A percentile compares a stretch with the other conserved stretches of the same genome.
phyloP scores from a whole-genome alignment of 1,284 basidiomycete genomes.

The Erythrobasidium hasegawianum region DNA sequence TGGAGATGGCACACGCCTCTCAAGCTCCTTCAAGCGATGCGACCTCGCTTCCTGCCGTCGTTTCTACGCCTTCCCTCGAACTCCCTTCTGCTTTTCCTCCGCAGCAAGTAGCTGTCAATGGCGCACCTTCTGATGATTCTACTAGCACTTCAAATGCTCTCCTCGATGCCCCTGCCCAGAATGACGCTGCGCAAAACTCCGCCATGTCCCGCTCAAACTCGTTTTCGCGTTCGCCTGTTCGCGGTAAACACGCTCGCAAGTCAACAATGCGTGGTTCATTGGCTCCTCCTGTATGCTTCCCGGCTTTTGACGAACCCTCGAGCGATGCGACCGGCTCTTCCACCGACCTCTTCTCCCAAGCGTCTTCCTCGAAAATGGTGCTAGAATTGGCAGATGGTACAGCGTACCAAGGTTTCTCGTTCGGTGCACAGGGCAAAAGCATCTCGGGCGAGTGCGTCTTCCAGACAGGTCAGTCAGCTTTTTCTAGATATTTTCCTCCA shows the following conservation, averaged over 20 bases:
- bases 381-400: conserved; percentile 90
- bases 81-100: conserved; percentile 6
- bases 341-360: conserved; percentile 19
- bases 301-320: conserved; percentile 14
- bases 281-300: conserved; percentile 28
- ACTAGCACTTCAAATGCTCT: too few species aligned
- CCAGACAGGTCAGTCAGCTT: conserved; percentile 76
- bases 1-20: conserved; percentile 27
- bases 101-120: conserved; percentile 20
- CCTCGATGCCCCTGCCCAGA: too few species aligned
- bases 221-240: conserved; percentile 8
- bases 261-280: background rate
- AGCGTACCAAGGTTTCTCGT: conserved; percentile 82
- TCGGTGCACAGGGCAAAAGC: conserved; percentile 87
- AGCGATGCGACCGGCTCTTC: conserved; percentile 1
- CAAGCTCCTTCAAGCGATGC: conserved; percentile 30
- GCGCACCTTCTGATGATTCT: background rate
- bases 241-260: conserved; percentile 10
- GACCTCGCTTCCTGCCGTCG: conserved; percentile 29
- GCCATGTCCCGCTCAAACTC: conserved; percentile 4
- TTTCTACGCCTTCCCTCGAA: conserved; percentile 30
- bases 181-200: background rate
- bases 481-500: background rate
- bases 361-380: conserved; percentile 54
- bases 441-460: conserved; percentile 98